Base-by-base conservation (phyloP, 352 stramenopile genomes). In the Halophytophthora batemanensis region DNA sequence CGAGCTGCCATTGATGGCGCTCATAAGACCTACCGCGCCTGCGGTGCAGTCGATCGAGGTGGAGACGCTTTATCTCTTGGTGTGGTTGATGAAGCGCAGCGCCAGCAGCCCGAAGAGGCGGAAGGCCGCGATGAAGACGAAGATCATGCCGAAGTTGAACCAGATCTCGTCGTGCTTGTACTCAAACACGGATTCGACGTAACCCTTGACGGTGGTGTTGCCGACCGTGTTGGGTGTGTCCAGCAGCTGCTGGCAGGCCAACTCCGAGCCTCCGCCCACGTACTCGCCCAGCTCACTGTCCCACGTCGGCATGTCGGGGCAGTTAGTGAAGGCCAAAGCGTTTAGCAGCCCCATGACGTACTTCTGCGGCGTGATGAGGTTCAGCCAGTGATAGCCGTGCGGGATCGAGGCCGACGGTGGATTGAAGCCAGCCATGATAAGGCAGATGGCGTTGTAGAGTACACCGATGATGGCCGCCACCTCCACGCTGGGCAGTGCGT, bases 191-290 rank as follows among this genome's bases (percentile, higher is more conserved):
- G 8, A 5, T 22, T 47, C 41, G 6, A 18, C n/a, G 28, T 21
- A 47, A 19, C 35, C 10, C 22, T 36, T 47, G 21, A 35, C 25
- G 15, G 21, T 47, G 18, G 13, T 34, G 41, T 45, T 18, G 8
- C 23, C 35, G n/a, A 53, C 17, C 13, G 45, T 50, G 12, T 37
- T 39, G 13, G 62, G 61, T 17, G 53, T 5, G 17, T 64, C 46
- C 17, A 18, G 29, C 35, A 76, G 44, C 7, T 36, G 31, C 14
- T 66, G 40, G 34, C 66, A 75, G 2, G 40, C 61, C 14, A 74
- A 14, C 22, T 65, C 34, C 12, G 39, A 50, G 19, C 17, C 14
- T 6, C 42, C 40, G 29, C 39, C 19, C 7, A 10, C 18, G 41
- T 36, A 49, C 49, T 31, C 36, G 1, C 44, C n/a, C n/a, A 36